Percentiles rank a stretch among this genome's conserved stretches.
phyloP scores from a whole-genome alignment of 495 filamentous ascomycete genomes.

The Neurospora sp. region DNA sequence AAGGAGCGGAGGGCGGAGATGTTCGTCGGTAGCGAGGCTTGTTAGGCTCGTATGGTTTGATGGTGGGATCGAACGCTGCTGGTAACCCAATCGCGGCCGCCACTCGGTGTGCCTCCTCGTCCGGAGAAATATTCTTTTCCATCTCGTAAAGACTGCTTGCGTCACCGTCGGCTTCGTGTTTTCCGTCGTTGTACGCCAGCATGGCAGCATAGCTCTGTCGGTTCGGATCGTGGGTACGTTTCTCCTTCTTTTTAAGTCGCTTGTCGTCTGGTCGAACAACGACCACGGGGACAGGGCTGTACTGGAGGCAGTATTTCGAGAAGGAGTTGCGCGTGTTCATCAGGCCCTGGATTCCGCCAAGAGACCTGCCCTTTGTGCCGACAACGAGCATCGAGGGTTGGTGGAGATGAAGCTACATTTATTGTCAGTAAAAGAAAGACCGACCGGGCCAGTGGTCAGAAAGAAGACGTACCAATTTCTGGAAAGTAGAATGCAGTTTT shows the following conservation, averaged over 20 bases:
- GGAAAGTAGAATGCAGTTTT: constrained; percentile 85
- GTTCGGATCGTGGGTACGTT: constrained; percentile 68
- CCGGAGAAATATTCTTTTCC: constrained; percentile 32
- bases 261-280: constrained; percentile 88
- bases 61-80: constrained; percentile 43
- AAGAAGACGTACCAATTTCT: constrained; percentile 63
- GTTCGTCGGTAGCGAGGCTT: constrained; percentile 23
- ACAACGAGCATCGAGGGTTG: constrained; percentile 94
- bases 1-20: constrained; percentile 17
- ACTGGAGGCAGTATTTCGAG: constrained; percentile 93
- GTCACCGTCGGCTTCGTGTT: constrained; percentile 45
- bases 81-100: constrained; percentile 61
- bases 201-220: constrained; percentile 76
- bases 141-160: constrained; percentile 36
- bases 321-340: constrained; percentile 73
- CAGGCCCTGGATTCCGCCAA: constrained; percentile 84
- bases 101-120: constrained; percentile 62
- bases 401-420: constrained; percentile 73
- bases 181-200: constrained; percentile 52
- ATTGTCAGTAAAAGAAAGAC: background rate
- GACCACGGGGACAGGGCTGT: constrained; percentile 93
- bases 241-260: constrained; percentile 83
- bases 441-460: background rate
- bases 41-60: constrained; percentile 31
- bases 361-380: constrained; percentile 76